Conservation (phyloP, 495 filamentous ascomycete genomes). For the Neurospora sp. region DNA sequence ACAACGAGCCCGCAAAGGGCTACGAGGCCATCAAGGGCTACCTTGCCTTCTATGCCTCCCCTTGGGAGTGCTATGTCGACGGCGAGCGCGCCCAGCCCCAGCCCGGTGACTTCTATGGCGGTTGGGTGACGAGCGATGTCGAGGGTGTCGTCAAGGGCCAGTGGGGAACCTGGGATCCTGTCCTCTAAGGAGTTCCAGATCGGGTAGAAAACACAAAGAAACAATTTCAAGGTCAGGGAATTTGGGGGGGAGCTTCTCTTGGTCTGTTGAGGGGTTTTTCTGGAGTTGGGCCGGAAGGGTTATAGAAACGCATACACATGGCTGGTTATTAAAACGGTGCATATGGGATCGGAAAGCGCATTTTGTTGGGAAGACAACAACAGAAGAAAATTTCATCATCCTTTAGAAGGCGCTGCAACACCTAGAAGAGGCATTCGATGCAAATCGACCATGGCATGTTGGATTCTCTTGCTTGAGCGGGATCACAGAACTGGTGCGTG, state of each 20-base stretch:
- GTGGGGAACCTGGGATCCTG: conserved; percentile 29
- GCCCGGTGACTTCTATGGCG: conserved; percentile 50
- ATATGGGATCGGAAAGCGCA: neutral
- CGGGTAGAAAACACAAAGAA: neutral
- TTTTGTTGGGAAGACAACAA: neutral
- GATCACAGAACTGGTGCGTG: neutral
- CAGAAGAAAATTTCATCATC: neutral
- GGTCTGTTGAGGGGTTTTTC: neutral
- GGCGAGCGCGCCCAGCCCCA: conserved; percentile 47
- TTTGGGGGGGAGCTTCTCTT: neutral
- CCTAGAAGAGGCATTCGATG: neutral
- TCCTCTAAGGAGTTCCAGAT: conserved; percentile 7
- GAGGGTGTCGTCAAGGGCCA: conserved; percentile 44
- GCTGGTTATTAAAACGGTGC: neutral
- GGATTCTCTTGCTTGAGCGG: neutral
- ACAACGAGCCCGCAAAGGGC: conserved; percentile 36
- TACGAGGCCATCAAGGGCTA: conserved; percentile 42
- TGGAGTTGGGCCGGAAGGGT: neutral
- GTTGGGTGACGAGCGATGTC: conserved; percentile 48
- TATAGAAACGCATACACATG: neutral
- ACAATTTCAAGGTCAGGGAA: neutral
- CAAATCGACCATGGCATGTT: neutral
- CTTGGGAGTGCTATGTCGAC: conserved; percentile 52
- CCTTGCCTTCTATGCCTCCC: conserved; percentile 42
- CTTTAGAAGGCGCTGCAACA: neutral